Conservation (phyloP, 1,284 basidiomycete genomes). For the Trametes polyzona region DNA sequence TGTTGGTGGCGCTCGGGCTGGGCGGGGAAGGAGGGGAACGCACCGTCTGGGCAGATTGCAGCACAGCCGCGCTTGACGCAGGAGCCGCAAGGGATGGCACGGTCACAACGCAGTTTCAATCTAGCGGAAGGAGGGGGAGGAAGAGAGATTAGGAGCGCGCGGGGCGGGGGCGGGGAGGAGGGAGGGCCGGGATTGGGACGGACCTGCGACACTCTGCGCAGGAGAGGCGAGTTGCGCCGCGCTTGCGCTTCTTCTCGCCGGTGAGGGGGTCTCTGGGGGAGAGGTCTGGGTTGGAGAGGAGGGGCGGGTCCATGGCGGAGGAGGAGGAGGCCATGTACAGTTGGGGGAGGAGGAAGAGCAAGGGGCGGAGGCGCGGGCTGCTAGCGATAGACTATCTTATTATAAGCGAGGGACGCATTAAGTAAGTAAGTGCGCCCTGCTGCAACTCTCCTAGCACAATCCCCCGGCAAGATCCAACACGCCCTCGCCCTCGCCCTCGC, state of each 20-base stretch:
- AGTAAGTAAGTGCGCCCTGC: no score
- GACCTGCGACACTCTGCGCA: slow-evolving; percentile 79
- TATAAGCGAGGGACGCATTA: slow-evolving; percentile 6
- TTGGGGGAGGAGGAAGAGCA: slow-evolving; percentile 9
- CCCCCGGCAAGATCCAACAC: slow-evolving; percentile 18
- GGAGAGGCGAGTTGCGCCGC: slow-evolving; percentile 74
- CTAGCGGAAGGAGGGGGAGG: slow-evolving; percentile 37
- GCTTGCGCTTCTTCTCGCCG: slow-evolving; percentile 67
- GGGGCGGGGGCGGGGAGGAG: slow-evolving; percentile 1
- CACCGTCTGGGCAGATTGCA: slow-evolving; percentile 67
- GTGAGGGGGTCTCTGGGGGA: slow-evolving; percentile 35
- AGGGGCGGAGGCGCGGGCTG: neutral
- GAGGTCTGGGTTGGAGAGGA: slow-evolving; percentile 36
- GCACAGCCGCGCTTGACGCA: slow-evolving; percentile 74
- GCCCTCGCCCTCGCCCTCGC: neutral
- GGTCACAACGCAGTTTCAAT: slow-evolving; percentile 77
- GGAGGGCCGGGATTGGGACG: slow-evolving; percentile 14
- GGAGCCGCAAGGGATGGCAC: slow-evolving; percentile 65
- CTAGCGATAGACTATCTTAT: neutral
- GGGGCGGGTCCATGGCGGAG: slow-evolving; percentile 33
- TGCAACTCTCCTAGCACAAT: no score
- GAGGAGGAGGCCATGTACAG: slow-evolving; percentile 28
- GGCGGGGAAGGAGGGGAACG: slow-evolving; percentile 23
- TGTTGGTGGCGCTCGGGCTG: neutral
- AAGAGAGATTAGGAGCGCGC: neutral